phyloP scores from a whole-genome alignment of 805 yeast species.

The Teunomyces tritomae region DNA sequence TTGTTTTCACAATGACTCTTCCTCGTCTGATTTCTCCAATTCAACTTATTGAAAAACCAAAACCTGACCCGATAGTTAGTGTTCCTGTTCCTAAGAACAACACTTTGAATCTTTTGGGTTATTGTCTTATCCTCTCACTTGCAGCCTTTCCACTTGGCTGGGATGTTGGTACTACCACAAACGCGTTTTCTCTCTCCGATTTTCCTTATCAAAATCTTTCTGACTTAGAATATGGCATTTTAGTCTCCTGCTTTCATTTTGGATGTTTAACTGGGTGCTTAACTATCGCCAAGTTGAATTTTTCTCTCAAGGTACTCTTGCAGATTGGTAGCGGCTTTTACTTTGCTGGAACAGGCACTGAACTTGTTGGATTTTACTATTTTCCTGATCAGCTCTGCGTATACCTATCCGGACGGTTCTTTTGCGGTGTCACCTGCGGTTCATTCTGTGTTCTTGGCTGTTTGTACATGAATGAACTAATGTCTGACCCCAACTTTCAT shows the following conservation, averaged over 20 bases:
- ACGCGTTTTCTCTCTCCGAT: slow-evolving; percentile 10
- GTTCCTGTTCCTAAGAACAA: neutral
- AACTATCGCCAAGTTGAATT: slow-evolving; percentile 8
- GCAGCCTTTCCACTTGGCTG: slow-evolving; percentile 24
- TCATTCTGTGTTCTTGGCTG: slow-evolving; percentile 22
- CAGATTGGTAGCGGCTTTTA: slow-evolving; percentile 14
- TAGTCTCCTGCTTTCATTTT: slow-evolving; percentile 22
- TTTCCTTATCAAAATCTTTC: slow-evolving; percentile 11
- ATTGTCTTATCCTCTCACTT: slow-evolving; percentile 11
- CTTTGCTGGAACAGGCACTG: slow-evolving; percentile 15
- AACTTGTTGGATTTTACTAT: slow-evolving; percentile 8
- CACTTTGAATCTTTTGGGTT: neutral
- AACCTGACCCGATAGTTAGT: neutral
- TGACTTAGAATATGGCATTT: slow-evolving; percentile 15
- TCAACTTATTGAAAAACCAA: neutral
- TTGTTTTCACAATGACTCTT: neutral
- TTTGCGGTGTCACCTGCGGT: slow-evolving; percentile 25
- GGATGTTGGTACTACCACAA: slow-evolving; percentile 25
- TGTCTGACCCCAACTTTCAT: slow-evolving; percentile 9
- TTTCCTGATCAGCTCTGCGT: slow-evolving; percentile 6
- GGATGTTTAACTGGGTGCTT: slow-evolving; percentile 23
- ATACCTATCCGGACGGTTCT: slow-evolving; percentile 17
- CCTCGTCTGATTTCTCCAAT: neutral
- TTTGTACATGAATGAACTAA: slow-evolving; percentile 17
- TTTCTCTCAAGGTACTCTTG: slow-evolving; percentile 13